Percentiles rank a stretch among this genome's conserved stretches.
phyloP scores from a whole-genome alignment of 2,329 filamentous ascomycete species.

The Neonectria hederae region DNA sequence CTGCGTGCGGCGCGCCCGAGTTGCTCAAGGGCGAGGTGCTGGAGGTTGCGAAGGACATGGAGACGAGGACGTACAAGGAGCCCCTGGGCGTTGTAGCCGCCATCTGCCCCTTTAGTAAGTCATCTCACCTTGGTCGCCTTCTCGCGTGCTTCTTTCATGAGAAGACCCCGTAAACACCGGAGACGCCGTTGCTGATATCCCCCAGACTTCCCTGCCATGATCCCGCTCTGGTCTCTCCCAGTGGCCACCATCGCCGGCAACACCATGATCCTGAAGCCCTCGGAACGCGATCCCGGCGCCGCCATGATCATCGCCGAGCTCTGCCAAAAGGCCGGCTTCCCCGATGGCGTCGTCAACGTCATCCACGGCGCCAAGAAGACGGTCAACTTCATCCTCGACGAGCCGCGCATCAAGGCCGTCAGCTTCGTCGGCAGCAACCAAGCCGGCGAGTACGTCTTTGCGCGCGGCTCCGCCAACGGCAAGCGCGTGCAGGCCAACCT shows the following conservation, averaged over 20 bases:
- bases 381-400: constrained; percentile 75
- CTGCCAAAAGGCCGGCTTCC: constrained; percentile 78
- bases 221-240: constrained; percentile 82
- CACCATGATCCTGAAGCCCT: constrained; percentile 81
- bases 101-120: constrained; percentile 79
- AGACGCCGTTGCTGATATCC: neutral
- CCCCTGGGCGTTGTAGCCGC: constrained; percentile 79
- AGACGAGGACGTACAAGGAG: constrained; percentile 79
- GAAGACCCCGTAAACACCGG: too few species aligned
- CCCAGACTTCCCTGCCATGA: constrained; percentile 83
- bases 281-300: constrained; percentile 80
- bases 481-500: constrained; percentile 77
- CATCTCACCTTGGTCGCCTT: too few species aligned
- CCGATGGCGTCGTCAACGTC: constrained; percentile 75
- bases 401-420: constrained; percentile 74
- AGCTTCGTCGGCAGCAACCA: constrained; percentile 75
- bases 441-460: constrained; percentile 75
- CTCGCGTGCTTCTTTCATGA: neutral
- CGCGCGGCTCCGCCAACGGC: constrained; percentile 72
- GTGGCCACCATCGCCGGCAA: constrained; percentile 83
- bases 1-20: constrained; percentile 76
- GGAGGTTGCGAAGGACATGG: constrained; percentile 85
- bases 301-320: constrained; percentile 83
- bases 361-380: constrained; percentile 71
- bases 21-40: constrained; percentile 79